phyloP scores from a whole-genome alignment of 2,329 filamentous ascomycete species.

The Sordariomycetes sp. region DNA sequence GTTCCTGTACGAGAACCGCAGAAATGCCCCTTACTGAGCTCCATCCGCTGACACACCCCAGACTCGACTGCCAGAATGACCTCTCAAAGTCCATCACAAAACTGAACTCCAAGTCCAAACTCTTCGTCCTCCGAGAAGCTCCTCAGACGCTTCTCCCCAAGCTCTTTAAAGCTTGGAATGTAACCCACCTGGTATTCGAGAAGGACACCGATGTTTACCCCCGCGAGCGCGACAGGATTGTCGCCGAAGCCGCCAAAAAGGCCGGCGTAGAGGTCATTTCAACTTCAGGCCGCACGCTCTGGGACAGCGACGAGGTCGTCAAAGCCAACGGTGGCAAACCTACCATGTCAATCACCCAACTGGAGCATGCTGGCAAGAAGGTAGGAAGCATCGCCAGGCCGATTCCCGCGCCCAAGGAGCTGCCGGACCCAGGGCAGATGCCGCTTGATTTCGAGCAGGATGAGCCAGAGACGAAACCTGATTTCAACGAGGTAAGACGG shows the following conservation, averaged over 20 bases:
- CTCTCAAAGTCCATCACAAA: slow-evolving; percentile 57
- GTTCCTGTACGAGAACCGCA: slow-evolving; percentile 41
- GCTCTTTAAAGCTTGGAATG: slow-evolving; percentile 62
- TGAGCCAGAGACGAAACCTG: slow-evolving; percentile 37
- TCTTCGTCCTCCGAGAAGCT: slow-evolving; percentile 63
- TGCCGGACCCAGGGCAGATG: slow-evolving; percentile 59
- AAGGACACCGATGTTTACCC: slow-evolving; percentile 71
- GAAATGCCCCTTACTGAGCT: not conserved
- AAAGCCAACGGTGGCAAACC: slow-evolving; percentile 57
- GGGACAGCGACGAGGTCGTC: slow-evolving; percentile 64
- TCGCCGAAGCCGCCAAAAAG: slow-evolving; percentile 49
- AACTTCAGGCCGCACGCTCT: slow-evolving; percentile 58
- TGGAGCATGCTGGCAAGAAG: slow-evolving; percentile 53
- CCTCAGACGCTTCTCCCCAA: slow-evolving; percentile 65
- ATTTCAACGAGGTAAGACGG: slow-evolving; percentile 52
- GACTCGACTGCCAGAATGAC: slow-evolving; percentile 65
- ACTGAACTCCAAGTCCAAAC: slow-evolving; percentile 61
- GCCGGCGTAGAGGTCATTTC: slow-evolving; percentile 62
- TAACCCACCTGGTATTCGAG: slow-evolving; percentile 71
- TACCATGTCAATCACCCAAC: slow-evolving; percentile 64
- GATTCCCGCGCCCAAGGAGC: slow-evolving; percentile 43
- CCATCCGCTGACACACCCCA: slow-evolving; percentile 12
- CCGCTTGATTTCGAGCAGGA: slow-evolving; percentile 49
- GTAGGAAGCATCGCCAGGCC: slow-evolving; percentile 54
- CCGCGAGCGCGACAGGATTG: slow-evolving; percentile 49